Percentiles rank a stretch among this genome's conserved stretches.
Conservation (phyloP, 1,284 basidiomycete species). For the Vanrija humicola region DNA sequence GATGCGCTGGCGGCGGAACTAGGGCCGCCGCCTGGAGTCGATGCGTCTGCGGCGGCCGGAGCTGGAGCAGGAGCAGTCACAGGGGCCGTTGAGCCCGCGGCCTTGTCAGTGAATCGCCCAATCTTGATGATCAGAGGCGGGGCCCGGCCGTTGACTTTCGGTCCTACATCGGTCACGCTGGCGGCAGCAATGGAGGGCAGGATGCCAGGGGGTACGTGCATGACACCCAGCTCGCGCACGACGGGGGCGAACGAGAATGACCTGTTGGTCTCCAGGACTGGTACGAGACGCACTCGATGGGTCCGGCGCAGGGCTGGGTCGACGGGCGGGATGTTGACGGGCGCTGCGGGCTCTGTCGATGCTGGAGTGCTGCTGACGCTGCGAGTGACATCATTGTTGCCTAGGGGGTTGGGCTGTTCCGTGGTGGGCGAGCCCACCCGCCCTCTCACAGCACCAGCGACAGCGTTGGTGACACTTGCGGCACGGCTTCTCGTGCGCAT, state of each 20-base stretch:
- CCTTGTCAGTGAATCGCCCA: constrained; percentile 77
- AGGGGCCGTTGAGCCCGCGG: not conserved
- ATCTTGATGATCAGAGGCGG: constrained; percentile 66
- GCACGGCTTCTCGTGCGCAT: constrained; percentile 43
- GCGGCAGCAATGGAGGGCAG: constrained; percentile 31
- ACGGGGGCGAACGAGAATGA: constrained; percentile 92
- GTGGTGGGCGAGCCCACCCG: constrained; percentile 19
- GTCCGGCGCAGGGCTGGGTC: constrained; percentile 25
- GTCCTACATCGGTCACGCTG: constrained; percentile 20
- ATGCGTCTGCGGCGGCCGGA: constrained; percentile 8
- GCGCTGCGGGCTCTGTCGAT: not conserved
- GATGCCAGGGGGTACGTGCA: constrained; percentile 53
- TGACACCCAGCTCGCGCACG: constrained; percentile 60
- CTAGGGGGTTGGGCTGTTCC: constrained; percentile 23
- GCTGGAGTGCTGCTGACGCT: constrained; percentile 33
- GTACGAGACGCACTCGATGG: constrained; percentile 72
- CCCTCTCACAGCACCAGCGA: constrained; percentile 16
- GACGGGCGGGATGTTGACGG: constrained; percentile 11
- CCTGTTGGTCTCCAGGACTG: constrained; percentile 84
- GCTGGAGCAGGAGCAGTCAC: not conserved
- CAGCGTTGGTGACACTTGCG: constrained; percentile 32
- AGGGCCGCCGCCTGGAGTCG: not conserved
- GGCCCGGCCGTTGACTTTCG: constrained; percentile 51
- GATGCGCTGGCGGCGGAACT: not conserved
- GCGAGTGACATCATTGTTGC: constrained; percentile 28